Evolutionary conservation across 2,329 filamentous ascomycete species (phyloP).

Genomic region (Arthrobotrys iridis): DNA sequence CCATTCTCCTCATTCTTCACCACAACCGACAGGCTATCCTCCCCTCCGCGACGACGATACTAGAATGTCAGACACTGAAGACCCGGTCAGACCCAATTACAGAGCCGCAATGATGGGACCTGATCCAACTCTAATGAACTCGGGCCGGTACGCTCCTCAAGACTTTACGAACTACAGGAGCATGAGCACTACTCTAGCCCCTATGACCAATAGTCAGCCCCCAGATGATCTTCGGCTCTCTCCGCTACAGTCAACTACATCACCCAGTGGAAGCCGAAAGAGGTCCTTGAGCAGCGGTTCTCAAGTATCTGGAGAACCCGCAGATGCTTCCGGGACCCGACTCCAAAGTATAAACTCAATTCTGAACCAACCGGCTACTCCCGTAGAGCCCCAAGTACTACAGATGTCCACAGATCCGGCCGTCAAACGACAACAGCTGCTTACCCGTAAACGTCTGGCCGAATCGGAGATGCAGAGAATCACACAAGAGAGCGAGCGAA

Average conservation of each 20-base stretch:
- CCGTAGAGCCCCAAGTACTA: conserved; percentile 35
- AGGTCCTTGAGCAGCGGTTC: conserved; percentile 46
- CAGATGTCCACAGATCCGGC: conserved; percentile 42
- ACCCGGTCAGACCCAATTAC: conserved; percentile 24
- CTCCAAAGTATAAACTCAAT: conserved; percentile 48
- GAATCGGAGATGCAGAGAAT: conserved; percentile 50
- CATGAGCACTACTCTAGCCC: conserved; percentile 37
- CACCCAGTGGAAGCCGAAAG: conserved; percentile 28
- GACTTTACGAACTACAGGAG: conserved; percentile 48
- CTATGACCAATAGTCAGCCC: conserved; percentile 30
- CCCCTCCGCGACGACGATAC: conserved; percentile 41
- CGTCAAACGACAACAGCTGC: conserved; percentile 41
- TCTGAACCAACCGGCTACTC: conserved; percentile 36
- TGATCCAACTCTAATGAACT: conserved; percentile 24
- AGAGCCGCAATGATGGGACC: conserved; percentile 49
- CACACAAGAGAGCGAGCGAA: conserved; percentile 19
- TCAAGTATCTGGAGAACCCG: conserved; percentile 26
- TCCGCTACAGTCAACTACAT: conserved; percentile 29
- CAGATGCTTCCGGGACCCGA: conserved; percentile 20
- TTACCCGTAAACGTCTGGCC: conserved; percentile 45
- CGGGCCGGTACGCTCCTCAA: conserved; percentile 42
- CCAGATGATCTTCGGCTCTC: conserved; percentile 39
- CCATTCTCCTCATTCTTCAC: conserved; percentile 41
- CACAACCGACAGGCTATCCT: conserved; percentile 25
- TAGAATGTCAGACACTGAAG: conserved; percentile 45